Conservation (phyloP, 495 filamentous ascomycete genomes). For the Penicillium lagena region DNA sequence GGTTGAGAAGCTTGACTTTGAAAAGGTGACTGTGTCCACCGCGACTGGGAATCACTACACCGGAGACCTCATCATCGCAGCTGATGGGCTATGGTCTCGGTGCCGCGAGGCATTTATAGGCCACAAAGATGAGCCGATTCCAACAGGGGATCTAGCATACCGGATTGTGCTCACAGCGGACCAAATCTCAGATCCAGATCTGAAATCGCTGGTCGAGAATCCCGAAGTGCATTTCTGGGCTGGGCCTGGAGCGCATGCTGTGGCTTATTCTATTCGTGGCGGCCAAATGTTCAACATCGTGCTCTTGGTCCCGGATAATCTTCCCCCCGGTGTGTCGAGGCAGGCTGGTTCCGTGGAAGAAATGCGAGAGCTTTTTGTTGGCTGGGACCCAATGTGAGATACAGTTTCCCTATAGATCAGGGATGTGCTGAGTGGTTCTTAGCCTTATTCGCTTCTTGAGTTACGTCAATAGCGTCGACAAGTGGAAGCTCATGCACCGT, state of each 20-base stretch:
- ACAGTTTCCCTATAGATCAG: background rate
- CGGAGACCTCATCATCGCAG: slow-evolving; percentile 52
- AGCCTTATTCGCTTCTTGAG: slow-evolving; percentile 29
- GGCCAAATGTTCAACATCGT: slow-evolving; percentile 64
- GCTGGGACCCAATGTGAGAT: slow-evolving; percentile 49
- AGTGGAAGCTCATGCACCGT: slow-evolving; percentile 63
- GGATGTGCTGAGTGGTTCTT: background rate
- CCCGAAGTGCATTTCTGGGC: slow-evolving; percentile 66
- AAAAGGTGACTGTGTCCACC: slow-evolving; percentile 16
- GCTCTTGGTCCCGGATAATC: slow-evolving; percentile 60
- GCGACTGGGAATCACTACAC: slow-evolving; percentile 18
- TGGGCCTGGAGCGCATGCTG: slow-evolving; percentile 57
- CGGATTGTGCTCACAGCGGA: slow-evolving; percentile 53
- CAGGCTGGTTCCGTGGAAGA: slow-evolving; percentile 53
- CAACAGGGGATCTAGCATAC: slow-evolving; percentile 66
- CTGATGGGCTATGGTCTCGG: slow-evolving; percentile 51
- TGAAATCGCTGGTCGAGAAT: slow-evolving; percentile 42
- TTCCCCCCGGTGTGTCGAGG: slow-evolving; percentile 50
- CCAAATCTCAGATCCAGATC: slow-evolving; percentile 37
- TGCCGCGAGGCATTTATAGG: slow-evolving; percentile 44
- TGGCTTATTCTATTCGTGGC: slow-evolving; percentile 57
- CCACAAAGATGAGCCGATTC: slow-evolving; percentile 35
- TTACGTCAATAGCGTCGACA: slow-evolving; percentile 35
- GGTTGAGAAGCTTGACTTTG: slow-evolving; percentile 37
- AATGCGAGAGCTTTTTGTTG: slow-evolving; percentile 55